Evolutionary conservation across 2,329 filamentous ascomycete genomes (phyloP), one percentile per base, ranked within the genome.

Genomic region (Clonostachys rhizophaga): DNA sequence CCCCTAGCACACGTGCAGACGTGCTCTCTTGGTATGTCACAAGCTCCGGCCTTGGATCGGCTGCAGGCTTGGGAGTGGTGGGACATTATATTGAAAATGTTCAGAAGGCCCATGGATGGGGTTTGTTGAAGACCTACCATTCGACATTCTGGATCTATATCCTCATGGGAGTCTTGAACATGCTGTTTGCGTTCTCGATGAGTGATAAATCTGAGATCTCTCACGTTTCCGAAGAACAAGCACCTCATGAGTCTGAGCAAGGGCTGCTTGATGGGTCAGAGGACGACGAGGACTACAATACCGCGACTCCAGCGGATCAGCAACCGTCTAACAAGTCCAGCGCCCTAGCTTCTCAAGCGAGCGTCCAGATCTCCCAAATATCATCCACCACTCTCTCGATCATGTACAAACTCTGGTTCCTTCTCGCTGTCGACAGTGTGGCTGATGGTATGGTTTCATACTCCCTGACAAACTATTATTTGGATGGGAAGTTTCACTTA

Each of bases 1-100:
- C 65, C 0, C 70, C 75, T 1, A 62, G 69, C 33, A 76, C 74
- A 1, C 67, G 83, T 42, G 68, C 79, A 13, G 81, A 86, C 60
- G 81, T 87, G n/a, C 68, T 86, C 49, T 74, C 78, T 9, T 87
- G 83, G 83, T 84, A 87, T 55, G 75, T 84, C 39, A 80, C 76
- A 14, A 70, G 67, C 3, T 75, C 78, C 1, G 73, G 72, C n/a
- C 63, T 82, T 3, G 80, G 79, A 2, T 78, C 77, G 0, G 71
- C 76, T 0, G 54, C 74, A 6, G 80, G 80, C 3, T 79, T 71
- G 8, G 78, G 76, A 53, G 50, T 70, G 3, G 71, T 75, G 0
- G 80, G 80, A 1, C 61, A 75, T 40, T 62, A 79, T 40, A 65
- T 83, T 30, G 70, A 77, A 47, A 68, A 55, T 34, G 62, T 83